Evolutionary conservation across 768 basidiomycete species (phyloP).

Genomic region (Leccinum pellstonianum): DNA sequence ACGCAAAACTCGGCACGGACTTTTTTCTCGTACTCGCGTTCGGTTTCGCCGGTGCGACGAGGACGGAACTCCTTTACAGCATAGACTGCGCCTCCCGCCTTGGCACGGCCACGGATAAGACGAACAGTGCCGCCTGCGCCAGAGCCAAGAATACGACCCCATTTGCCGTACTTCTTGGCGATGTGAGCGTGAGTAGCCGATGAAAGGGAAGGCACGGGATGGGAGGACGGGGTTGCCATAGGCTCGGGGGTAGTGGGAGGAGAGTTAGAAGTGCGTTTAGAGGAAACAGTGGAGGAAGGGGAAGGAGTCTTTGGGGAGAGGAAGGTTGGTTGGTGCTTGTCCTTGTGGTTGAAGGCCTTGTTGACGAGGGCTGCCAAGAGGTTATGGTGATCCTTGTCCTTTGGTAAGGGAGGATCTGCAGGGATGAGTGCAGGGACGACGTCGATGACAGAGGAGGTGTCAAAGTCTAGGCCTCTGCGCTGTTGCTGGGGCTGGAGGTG

Average conservation of each 20-base stretch:
- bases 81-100: slow-evolving; percentile 81
- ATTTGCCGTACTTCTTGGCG: slow-evolving; percentile 99
- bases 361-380: slow-evolving; percentile 35
- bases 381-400: slow-evolving; percentile 28
- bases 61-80: slow-evolving; percentile 98
- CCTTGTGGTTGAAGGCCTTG: slow-evolving; percentile 34
- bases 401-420: slow-evolving; percentile 17
- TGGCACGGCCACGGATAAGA: slow-evolving; percentile 82
- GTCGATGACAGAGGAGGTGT: slow-evolving; percentile 35
- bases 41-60: slow-evolving; percentile 81
- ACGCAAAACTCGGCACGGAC: slow-evolving; percentile 99
- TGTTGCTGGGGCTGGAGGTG: slow-evolving; percentile 37
- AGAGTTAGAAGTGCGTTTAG: slow-evolving; percentile 28
- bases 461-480: slow-evolving; percentile 35
- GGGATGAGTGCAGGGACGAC: slow-evolving; percentile 29
- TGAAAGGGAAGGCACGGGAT: slow-evolving; percentile 61
- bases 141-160: slow-evolving; percentile 92
- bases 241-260: slow-evolving; percentile 27
- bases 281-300: slow-evolving; percentile 29
- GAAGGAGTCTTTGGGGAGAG: slow-evolving; percentile 33
- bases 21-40: slow-evolving; percentile 99
- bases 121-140: slow-evolving; percentile 99
- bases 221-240: slow-evolving; percentile 23
- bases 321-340: slow-evolving; percentile 9
- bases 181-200: slow-evolving; percentile 88